These are phyloP conservation scores for Sinapis alba DNA, from an alignment of 441 rosid genomes.

Conservation along the genomic window DNA sequence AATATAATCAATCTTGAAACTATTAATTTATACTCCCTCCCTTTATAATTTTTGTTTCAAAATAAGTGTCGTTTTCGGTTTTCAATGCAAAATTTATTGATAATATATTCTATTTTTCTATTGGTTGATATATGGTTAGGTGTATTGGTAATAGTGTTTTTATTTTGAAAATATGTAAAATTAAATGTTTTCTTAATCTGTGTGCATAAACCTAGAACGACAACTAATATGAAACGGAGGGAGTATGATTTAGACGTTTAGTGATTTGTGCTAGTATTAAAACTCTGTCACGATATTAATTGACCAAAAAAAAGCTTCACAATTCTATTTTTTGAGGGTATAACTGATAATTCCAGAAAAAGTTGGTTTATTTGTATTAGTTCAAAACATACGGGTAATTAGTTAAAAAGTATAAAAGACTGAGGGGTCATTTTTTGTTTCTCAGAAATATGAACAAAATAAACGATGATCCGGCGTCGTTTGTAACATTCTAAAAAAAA, in stretches of 20 bases:
- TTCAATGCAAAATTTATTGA: no score
- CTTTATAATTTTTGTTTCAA: no score
- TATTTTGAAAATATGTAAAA: no score
- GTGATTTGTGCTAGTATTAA: background rate
- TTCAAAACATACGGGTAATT: slow-evolving; percentile 2
- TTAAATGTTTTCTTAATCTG: no score
- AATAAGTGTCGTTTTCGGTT: no score
- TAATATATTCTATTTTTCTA: no score
- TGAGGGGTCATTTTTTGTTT: background rate
- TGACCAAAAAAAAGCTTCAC: background rate
- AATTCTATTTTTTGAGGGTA: background rate
- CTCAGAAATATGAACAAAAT: background rate
- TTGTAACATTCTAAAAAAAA: background rate
- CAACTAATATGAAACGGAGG: no score
- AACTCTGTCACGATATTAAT: background rate
- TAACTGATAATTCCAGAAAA: background rate
- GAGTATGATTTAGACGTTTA: no score
- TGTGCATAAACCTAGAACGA: no score
- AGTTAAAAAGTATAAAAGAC: background rate
- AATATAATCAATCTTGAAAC: background rate
- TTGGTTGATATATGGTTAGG: no score
- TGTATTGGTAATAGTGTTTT: no score
- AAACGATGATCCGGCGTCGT: slow-evolving; percentile 24
- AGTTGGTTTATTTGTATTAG: background rate
- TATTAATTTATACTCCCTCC: no score